These are phyloP conservation scores for Polymyxa betae DNA, from an alignment of 208 protist species.

Conservation along the genomic window DNA sequence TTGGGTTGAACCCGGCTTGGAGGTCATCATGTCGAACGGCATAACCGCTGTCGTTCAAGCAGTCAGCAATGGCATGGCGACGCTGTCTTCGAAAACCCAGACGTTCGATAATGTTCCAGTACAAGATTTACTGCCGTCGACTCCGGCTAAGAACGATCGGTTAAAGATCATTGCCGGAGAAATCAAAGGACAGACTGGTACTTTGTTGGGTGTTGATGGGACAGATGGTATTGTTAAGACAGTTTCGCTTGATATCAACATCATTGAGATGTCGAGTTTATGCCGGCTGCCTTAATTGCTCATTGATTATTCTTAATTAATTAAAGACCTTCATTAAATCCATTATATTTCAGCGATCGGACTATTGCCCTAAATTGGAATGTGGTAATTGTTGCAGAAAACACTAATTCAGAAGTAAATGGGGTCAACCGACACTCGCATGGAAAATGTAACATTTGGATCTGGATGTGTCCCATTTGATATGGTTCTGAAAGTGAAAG, in stretches of 20 bases:
- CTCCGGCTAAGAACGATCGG: constrained; percentile 10
- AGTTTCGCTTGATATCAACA: constrained; percentile 36
- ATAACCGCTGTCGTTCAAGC: not conserved
- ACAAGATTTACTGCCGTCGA: not conserved
- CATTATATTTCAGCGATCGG: too few species aligned
- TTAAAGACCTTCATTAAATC: too few species aligned
- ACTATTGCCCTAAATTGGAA: too few species aligned
- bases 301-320: too few species aligned
- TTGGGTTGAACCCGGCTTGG: not conserved
- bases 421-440: too few species aligned
- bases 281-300: constrained; percentile 11
- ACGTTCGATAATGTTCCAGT: not conserved
- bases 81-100: not conserved
- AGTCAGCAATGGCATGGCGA: not conserved
- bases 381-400: too few species aligned
- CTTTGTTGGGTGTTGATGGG: not conserved
- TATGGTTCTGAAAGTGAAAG: too few species aligned
- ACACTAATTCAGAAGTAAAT: too few species aligned
- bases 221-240: constrained; percentile 34
- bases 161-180: constrained; percentile 44
- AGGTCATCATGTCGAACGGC: not conserved
- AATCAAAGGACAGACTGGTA: constrained; percentile 28
- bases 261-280: constrained; percentile 45
- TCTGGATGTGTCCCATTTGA: too few species aligned
- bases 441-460: too few species aligned